A percentile compares a stretch with the other conserved stretches of the same genome.
Evolutionary conservation across 208 protist genomes (phyloP).

Genomic region (Plasmodiophora brassicae): DNA sequence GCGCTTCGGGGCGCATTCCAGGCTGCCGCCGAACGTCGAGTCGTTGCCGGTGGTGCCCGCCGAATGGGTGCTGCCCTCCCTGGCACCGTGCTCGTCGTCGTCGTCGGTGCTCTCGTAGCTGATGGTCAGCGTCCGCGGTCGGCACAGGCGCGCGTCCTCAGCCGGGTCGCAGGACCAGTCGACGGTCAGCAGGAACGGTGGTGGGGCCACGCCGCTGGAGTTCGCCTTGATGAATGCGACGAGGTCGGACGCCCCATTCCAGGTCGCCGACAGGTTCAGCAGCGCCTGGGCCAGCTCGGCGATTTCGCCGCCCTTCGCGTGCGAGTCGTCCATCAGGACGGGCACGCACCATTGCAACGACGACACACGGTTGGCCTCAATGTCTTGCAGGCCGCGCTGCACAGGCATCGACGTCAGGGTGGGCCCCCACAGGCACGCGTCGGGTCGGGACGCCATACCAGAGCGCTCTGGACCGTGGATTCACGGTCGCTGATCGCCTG

Average conservation of each 20-base stretch:
- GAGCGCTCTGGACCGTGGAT: background rate
- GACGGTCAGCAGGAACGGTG: background rate
- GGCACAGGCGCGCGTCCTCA: too few species aligned
- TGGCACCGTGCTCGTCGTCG: too few species aligned
- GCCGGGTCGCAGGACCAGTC: too few species aligned
- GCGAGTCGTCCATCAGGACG: background rate
- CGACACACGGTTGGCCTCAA: background rate
- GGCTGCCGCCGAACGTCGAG: background rate
- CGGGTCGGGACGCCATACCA: too few species aligned
- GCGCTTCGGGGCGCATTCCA: background rate
- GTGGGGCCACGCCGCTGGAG: background rate
- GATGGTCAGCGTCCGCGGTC: background rate
- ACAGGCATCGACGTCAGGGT: too few species aligned
- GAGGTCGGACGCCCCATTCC: background rate
- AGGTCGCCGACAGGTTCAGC: background rate
- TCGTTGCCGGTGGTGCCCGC: background rate
- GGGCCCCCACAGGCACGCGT: too few species aligned
- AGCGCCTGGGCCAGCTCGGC: conserved; percentile 25
- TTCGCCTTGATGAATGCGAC: background rate
- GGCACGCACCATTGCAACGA: background rate
- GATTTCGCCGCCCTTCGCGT: background rate
- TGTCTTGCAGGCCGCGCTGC: background rate
- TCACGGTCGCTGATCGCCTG: background rate
- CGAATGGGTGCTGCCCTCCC: background rate
- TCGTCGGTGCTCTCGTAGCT: background rate